Conservation (phyloP, 2,329 filamentous ascomycete genomes). For the Aspergillus amoenus region DNA sequence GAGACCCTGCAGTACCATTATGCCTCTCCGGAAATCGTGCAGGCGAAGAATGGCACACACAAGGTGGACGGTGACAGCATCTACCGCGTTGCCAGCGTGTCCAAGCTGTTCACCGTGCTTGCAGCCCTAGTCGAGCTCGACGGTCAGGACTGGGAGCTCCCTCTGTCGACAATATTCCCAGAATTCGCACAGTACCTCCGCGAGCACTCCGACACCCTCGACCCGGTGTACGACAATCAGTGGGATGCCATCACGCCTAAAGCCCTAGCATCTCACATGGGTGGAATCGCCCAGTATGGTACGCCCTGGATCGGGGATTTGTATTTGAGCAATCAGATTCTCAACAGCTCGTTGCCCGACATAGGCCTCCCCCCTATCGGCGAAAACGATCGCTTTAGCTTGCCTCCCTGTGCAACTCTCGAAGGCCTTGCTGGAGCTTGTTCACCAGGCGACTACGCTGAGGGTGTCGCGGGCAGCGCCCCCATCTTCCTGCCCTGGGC, state of each 20-base stretch:
- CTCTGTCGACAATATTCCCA: slow-evolving; percentile 49
- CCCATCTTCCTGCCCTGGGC: slow-evolving; percentile 47
- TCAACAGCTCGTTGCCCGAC: too few relatives aligned
- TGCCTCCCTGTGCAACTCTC: slow-evolving; percentile 12
- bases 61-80: slow-evolving; percentile 45
- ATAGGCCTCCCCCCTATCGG: slow-evolving; percentile 29
- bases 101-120: slow-evolving; percentile 42
- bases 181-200: slow-evolving; percentile 30
- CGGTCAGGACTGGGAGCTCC: slow-evolving; percentile 41
- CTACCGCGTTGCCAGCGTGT: slow-evolving; percentile 44
- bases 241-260: slow-evolving; percentile 52
- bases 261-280: slow-evolving; percentile 48
- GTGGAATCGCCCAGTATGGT: slow-evolving; percentile 38
- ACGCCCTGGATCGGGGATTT: not conserved
- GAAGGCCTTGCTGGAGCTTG: not conserved
- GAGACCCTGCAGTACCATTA: slow-evolving; percentile 37
- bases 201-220: slow-evolving; percentile 19
- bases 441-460: not conserved
- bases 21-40: slow-evolving; percentile 32
- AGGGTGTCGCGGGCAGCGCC: slow-evolving; percentile 12
- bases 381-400: slow-evolving; percentile 12
- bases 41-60: slow-evolving; percentile 30
- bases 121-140: slow-evolving; percentile 38
- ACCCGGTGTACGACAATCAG: slow-evolving; percentile 35
- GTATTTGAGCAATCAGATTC: too few relatives aligned